phyloP scores from a whole-genome alignment of 2,329 filamentous ascomycete species.

The Fusarium tupiense region DNA sequence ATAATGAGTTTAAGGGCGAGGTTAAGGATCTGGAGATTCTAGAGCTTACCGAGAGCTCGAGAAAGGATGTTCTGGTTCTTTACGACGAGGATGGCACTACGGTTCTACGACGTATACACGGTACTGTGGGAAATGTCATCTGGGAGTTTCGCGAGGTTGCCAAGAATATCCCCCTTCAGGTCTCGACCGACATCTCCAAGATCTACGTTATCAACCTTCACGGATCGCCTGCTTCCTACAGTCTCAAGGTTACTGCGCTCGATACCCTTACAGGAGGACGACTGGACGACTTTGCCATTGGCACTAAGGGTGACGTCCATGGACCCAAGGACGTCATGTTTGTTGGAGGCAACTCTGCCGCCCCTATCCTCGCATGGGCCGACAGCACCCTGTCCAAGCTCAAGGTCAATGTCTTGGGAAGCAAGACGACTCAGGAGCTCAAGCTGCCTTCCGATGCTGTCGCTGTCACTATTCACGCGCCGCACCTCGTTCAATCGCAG shows the following conservation, averaged over 20 bases:
- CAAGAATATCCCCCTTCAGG: conserved; percentile 78
- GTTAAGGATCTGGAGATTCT: conserved; percentile 81
- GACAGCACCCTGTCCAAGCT: conserved; percentile 70
- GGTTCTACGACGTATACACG: conserved; percentile 76
- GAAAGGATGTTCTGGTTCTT: conserved; percentile 78
- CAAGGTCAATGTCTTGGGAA: conserved; percentile 76
- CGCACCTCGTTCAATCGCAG: conserved; percentile 74
- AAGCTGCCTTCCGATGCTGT: conserved; percentile 58
- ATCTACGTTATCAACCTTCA: conserved; percentile 83
- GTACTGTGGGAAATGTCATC: conserved; percentile 74
- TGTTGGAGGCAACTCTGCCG: conserved; percentile 79
- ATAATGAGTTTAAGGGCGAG: conserved; percentile 65
- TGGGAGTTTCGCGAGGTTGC: conserved; percentile 81
- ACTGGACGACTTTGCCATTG: conserved; percentile 75
- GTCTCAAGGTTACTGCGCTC: conserved; percentile 78
- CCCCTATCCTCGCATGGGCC: conserved; percentile 80
- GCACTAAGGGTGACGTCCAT: conserved; percentile 78
- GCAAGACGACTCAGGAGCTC: conserved; percentile 65
- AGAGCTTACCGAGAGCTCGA: conserved; percentile 70
- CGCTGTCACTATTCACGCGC: conserved; percentile 75
- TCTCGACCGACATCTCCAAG: conserved; percentile 74
- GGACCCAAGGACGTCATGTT: conserved; percentile 73
- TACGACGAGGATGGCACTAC: conserved; percentile 67
- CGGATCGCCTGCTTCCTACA: conserved; percentile 74
- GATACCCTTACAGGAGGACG: conserved; percentile 79